phyloP scores from a whole-genome alignment of 2,329 filamentous ascomycete genomes.

The Orbilia ellipsospora region DNA sequence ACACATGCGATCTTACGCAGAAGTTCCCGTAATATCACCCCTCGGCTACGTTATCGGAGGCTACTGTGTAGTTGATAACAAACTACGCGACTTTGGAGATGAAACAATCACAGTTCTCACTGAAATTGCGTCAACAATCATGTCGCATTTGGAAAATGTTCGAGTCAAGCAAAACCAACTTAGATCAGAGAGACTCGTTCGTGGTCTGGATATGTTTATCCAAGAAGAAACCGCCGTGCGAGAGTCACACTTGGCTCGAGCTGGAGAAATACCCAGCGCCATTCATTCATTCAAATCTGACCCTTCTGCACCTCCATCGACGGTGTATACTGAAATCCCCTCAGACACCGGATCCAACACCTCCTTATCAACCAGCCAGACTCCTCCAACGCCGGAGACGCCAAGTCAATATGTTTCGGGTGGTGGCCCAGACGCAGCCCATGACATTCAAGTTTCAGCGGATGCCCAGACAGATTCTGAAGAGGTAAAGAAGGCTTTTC shows the following conservation, averaged over 20 bases:
- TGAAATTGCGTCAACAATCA: slow-evolving; percentile 15
- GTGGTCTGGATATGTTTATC: slow-evolving; percentile 8
- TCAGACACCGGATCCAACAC: slow-evolving; percentile 6
- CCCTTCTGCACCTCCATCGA: not conserved
- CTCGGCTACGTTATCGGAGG: slow-evolving; percentile 60
- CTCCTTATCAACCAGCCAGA: slow-evolving; percentile 4
- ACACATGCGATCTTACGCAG: slow-evolving; percentile 60
- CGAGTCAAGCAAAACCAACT: slow-evolving; percentile 13
- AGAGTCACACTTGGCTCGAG: not conserved
- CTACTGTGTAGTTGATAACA: slow-evolving; percentile 61
- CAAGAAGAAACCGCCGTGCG: slow-evolving; percentile 15
- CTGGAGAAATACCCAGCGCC: slow-evolving; percentile 1
- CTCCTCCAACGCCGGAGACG: not conserved
- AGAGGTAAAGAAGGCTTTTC: slow-evolving; percentile 7
- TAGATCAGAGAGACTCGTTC: slow-evolving; percentile 17
- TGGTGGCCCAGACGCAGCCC: not conserved
- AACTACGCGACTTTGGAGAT: slow-evolving; percentile 56
- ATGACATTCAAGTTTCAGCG: not conserved
- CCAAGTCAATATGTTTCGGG: not conserved
- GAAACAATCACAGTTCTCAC: slow-evolving; percentile 16
- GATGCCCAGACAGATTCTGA: not conserved
- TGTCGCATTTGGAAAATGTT: slow-evolving; percentile 18
- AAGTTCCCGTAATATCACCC: slow-evolving; percentile 61
- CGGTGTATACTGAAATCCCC: not conserved
- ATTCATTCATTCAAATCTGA: not conserved